A percentile compares a stretch with the other conserved stretches of the same genome.
Conservation (phyloP, 2,329 filamentous ascomycete species). For the Colletotrichum sp. region DNA sequence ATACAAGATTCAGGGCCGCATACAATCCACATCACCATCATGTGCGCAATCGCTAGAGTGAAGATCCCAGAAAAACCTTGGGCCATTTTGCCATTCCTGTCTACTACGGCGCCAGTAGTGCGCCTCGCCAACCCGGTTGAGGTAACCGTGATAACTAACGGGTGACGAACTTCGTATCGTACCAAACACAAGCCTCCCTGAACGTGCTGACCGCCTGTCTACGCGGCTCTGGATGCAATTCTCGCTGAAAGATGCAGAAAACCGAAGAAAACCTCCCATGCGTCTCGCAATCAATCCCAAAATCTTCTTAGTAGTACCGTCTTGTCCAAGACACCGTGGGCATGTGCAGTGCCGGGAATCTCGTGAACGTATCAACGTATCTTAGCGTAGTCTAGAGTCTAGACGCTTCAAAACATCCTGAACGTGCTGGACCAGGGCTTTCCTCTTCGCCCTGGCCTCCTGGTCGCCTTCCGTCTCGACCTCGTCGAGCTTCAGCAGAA, state of each 20-base stretch:
- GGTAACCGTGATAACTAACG: background rate
- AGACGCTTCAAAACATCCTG: constrained; percentile 70
- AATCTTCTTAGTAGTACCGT: background rate
- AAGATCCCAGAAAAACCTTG: constrained; percentile 1
- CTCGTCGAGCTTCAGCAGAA: constrained; percentile 77
- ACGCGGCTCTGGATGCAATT: constrained; percentile 18
- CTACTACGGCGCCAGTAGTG: background rate
- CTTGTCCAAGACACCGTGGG: background rate
- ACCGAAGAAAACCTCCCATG: background rate
- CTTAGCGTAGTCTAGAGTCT: constrained; percentile 48
- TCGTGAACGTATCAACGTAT: background rate
- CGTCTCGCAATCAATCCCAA: background rate
- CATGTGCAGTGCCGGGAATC: background rate
- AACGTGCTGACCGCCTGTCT: background rate
- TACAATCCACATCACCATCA: background rate
- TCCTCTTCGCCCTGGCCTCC: constrained; percentile 68
- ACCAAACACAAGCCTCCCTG: background rate
- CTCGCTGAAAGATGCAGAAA: constrained; percentile 18
- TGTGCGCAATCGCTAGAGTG: constrained; percentile 3
- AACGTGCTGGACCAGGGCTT: constrained; percentile 74
- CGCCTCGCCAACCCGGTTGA: background rate
- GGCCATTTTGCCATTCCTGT: background rate
- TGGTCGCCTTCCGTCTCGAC: constrained; percentile 75
- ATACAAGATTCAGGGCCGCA: background rate
- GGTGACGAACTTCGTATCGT: background rate